These are phyloP conservation scores for Saccharum hybrid DNA, from an alignment of 202 grass and related monocot genomes.

Conservation along the genomic window DNA sequence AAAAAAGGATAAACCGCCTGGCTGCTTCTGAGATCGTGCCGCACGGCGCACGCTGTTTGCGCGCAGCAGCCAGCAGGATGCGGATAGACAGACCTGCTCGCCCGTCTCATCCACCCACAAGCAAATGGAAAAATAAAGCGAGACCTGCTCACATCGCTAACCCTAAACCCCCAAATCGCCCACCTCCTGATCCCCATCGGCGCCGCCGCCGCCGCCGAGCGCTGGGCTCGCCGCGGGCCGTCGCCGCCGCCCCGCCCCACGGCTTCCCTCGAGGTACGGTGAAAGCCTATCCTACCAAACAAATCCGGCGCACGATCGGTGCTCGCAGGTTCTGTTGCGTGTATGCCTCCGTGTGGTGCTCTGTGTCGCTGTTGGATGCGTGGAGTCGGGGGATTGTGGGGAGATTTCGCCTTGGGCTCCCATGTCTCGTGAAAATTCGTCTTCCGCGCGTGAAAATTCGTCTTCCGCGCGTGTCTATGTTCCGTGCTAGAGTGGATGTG, in stretches of 20 bases:
- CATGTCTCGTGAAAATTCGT: background rate
- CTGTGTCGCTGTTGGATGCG: background rate
- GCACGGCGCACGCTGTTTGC: background rate
- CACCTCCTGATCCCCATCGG: constrained; percentile 13
- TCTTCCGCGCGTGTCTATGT: background rate
- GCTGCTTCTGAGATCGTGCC: background rate
- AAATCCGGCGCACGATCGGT: background rate
- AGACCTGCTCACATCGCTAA: constrained; percentile 14
- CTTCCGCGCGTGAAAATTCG: background rate
- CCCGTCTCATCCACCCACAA: constrained; percentile 13
- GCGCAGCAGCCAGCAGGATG: background rate
- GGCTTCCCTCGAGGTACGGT: constrained; percentile 6
- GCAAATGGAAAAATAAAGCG: constrained; percentile 25
- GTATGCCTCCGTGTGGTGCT: background rate
- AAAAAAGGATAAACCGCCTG: background rate
- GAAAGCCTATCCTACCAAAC: background rate
- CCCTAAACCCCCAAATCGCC: constrained; percentile 42
- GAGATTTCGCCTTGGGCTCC: background rate
- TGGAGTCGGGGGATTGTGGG: background rate
- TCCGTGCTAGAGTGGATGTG: background rate
- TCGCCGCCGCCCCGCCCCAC: background rate
- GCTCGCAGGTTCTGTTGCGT: background rate
- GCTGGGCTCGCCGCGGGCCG: background rate
- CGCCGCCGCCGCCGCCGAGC: constrained; percentile 10
- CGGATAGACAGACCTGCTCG: background rate